Evolutionary conservation across 257 asterid species (phyloP), one percentile per base, ranked within the genome.

Genomic region (Plantago elongata): DNA sequence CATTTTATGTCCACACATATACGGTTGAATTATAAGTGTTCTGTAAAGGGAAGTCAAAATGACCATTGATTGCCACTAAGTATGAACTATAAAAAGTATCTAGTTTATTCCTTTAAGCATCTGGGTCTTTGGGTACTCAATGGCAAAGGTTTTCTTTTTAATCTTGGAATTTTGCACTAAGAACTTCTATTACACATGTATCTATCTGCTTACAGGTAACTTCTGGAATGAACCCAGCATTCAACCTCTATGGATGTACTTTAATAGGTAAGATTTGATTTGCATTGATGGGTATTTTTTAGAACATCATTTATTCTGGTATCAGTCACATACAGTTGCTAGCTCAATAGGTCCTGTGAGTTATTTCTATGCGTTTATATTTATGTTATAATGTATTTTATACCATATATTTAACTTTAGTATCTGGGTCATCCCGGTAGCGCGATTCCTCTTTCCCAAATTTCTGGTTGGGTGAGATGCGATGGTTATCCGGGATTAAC

Each of bases 171-270:
- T 62, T 57, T 47, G 57, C 54, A 45, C 17, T 11, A 49, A 38
- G 43, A 27, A 8, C 27, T 44, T 57, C 16, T 63, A 30, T 68
- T 52, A 57, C 43, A 12, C 54, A 50, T 56, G 37, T 43, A 16
- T 13, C 50, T 65, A 52, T 75, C 29, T 69, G 42, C 63, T 72
- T 59, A 56, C 56, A 84, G 97, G 97, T 89, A 61, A 82, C 95
- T 68, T 89, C 97, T 48, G 97, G 97, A 83, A 89, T 87, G 95
- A 87, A 78, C 79, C 97, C 95, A 60, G 71, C 80, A 60, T 87
- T 89, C 77, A 89, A 89, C 78, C 87, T 65, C 56, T 79, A 78
- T 69, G 95, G 97, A 61, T 89, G 92, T 63, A 82, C 88, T 72
- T 77, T 87, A 61, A 84, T 89, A 51, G 95, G 97, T 89, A 75